Base-by-base conservation (phyloP, 1,284 basidiomycete genomes). In the Sanghuangporus sanghuang region DNA sequence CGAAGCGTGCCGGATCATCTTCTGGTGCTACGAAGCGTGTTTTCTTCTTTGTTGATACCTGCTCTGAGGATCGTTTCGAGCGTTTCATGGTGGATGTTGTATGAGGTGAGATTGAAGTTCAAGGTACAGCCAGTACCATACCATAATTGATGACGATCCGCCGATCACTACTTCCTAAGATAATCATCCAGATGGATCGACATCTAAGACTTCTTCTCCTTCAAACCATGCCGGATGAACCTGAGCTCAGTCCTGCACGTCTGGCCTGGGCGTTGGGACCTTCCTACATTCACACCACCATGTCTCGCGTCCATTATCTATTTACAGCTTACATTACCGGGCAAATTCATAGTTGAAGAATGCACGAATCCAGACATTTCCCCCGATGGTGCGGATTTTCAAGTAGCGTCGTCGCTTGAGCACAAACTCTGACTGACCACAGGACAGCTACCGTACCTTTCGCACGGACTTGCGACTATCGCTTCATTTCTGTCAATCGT, bases 1-100 rank as follows among this genome's bases (percentile, higher is more conserved):
- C 87, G 73, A 93, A 93, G 68, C 84, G 83, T 39, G 77, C 75
- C 2, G 89, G 86, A 69, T 92, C 89, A 38, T 92, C 89, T 36
- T 77, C 75, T 1, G 92, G 89, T 42, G 93, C 89, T 38, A 87
- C 82, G 68, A 95, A 92, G 52, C 93, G 88, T 14, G 91, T 89
- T 69, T 92, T 92, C 75, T 95, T 95, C 2, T 64, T 36, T 0
- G 59, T 32, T 16, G 35, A 32, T 23, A 57, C 53, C 42, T 46
- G 55, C 23, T 62, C 57, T 44, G 56, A 59, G 21, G 64, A 62
- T 6, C 60, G 60, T 16, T 65, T 59, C 46, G 64, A 27, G 54
- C 64, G 64, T 35, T 65, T 65, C 59, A 65, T 65, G 23, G 59
- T 46, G 42, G 50, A 48, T n/a, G 9, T n/a, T 6, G 16, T 11